Evolutionary conservation across 2,329 filamentous ascomycete species (phyloP).

Genomic region (Curvularia lunata): DNA sequence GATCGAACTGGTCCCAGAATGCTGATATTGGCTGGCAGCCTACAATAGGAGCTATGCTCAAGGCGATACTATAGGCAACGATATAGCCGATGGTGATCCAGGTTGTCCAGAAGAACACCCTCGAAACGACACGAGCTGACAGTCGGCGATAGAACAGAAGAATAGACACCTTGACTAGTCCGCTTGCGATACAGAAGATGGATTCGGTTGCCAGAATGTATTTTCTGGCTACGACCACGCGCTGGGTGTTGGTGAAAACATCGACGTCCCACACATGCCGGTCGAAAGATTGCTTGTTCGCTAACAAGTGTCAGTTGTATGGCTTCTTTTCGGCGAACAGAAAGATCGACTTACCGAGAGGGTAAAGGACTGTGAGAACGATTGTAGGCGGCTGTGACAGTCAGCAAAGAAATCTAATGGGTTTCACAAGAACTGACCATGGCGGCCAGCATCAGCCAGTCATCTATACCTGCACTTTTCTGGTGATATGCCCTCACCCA

Average conservation of each 20-base stretch:
- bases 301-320: conserved; percentile 23
- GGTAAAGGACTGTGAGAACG: conserved; percentile 29
- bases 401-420: conserved; percentile 12
- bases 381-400: conserved; percentile 24
- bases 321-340: neutral
- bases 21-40: conserved; percentile 41
- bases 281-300: conserved; percentile 27
- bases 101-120: conserved; percentile 32
- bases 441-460: conserved; percentile 39
- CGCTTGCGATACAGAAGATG: conserved; percentile 36
- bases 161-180: conserved; percentile 45
- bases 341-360: conserved; percentile 19
- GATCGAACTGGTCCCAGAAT: conserved; percentile 39
- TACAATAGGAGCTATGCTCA: conserved; percentile 37
- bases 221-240: conserved; percentile 31
- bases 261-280: conserved; percentile 40
- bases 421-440: conserved; percentile 22
- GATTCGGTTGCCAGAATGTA: conserved; percentile 36
- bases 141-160: conserved; percentile 43
- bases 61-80: conserved; percentile 31
- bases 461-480: conserved; percentile 35
- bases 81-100: conserved; percentile 40
- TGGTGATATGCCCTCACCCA: conserved; percentile 41
- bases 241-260: conserved; percentile 11
- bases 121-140: conserved; percentile 35